These are phyloP conservation scores for Phlegmacium glaucopus DNA, from an alignment of 768 basidiomycete species.

Conservation along the genomic window DNA sequence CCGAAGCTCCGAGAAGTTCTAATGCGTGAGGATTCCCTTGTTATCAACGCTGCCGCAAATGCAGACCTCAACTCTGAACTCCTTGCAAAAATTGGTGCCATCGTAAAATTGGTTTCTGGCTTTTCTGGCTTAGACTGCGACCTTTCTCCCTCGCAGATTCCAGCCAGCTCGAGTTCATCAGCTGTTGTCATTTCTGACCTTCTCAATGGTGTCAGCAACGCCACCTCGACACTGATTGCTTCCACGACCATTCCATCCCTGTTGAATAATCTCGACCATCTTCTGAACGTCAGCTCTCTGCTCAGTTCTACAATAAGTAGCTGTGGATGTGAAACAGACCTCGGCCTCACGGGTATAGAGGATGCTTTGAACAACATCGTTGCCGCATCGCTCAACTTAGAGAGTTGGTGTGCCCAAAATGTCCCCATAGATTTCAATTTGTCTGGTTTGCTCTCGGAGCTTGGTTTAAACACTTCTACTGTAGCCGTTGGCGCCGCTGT, in stretches of 20 bases:
- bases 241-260: constrained; percentile 19
- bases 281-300: constrained; percentile 18
- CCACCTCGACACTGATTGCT: constrained; percentile 16
- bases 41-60: constrained; percentile 6
- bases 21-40: constrained; percentile 10
- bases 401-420: constrained; percentile 8
- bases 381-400: constrained; percentile 4
- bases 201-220: constrained; percentile 16
- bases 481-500: neutral
- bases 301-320: constrained; percentile 13
- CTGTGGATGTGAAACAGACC: constrained; percentile 17
- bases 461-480: neutral
- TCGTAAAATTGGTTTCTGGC: constrained; percentile 19
- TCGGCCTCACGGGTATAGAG: constrained; percentile 15
- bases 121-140: constrained; percentile 15
- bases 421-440: constrained; percentile 1
- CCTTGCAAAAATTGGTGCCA: constrained; percentile 10
- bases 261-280: constrained; percentile 13
- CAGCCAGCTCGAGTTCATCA: constrained; percentile 2
- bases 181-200: constrained; percentile 15
- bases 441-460: neutral
- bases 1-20: constrained; percentile 17
- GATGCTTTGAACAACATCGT: constrained; percentile 16
- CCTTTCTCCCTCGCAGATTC: neutral
- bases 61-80: constrained; percentile 14